Base-by-base conservation (phyloP, 306 rosid species). In the Trifolium repens region DNA sequence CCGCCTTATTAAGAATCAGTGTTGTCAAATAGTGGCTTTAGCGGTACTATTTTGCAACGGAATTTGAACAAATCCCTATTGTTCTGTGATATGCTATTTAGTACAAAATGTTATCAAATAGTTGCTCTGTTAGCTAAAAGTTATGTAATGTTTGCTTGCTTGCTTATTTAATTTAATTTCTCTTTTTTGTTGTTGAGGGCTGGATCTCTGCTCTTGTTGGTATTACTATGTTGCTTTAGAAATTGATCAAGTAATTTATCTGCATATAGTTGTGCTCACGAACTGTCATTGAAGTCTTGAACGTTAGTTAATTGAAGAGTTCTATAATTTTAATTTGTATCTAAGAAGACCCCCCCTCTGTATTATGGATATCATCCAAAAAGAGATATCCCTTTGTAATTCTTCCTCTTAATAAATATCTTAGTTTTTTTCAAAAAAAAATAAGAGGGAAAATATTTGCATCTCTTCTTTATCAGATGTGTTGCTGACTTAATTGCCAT, bases 401-500 rank as follows among this genome's bases (percentile, higher is more conserved):
- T n/a, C n/a, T n/a, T n/a, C n/a, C n/a, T n/a, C n/a, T n/a, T n/a
- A n/a, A n/a, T n/a, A n/a, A n/a, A n/a, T n/a, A n/a, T n/a, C n/a
- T n/a, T n/a, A n/a, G n/a, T n/a, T n/a, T n/a, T n/a, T n/a, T n/a
- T n/a, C n/a, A n/a, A n/a, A n/a, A n/a, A n/a, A n/a, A n/a, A n/a
- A n/a, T 14, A 34, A 59, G 39, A 34, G 39, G 17, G 46, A 47
- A 65, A 62, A 46, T 6, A 42, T 24, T 16, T 67, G 24, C 65
- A 44, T 78, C 13, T 71, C 67, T n/a, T 32, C n/a, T 55, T 53
- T 54, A 9, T n/a, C 24, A 16, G 74, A 55, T 79, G 22, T 22
- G 46, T 70, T 78, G 69, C 22, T 39, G 39, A 30, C 50, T 43
- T 12, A 32, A 9, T 54, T 64, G 73, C 2, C 10, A 60, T 60